phyloP scores from a whole-genome alignment of 2,329 filamentous ascomycete genomes.

The Periconia digitata region DNA sequence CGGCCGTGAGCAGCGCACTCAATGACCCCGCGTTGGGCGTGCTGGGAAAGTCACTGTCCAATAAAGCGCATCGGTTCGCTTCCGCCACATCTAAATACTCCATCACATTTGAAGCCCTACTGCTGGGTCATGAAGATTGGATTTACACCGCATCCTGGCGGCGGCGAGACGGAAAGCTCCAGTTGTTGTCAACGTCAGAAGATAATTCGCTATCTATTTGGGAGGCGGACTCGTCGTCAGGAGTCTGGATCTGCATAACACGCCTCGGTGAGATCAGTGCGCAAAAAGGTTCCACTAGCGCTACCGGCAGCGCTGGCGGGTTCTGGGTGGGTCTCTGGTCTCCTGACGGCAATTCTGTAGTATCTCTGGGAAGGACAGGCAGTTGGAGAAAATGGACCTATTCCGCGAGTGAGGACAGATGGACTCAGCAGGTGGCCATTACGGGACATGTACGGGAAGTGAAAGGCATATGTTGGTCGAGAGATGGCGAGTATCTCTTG shows the following conservation, averaged over 20 bases:
- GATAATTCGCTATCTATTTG: constrained; percentile 95
- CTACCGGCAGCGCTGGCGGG: constrained; percentile 91
- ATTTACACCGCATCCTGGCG: constrained; percentile 88
- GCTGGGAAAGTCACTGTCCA: constrained; percentile 75
- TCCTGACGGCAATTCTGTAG: constrained; percentile 71
- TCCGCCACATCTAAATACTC: constrained; percentile 65
- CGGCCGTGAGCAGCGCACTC: constrained; percentile 57
- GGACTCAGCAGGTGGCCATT: constrained; percentile 75
- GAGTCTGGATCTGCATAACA: constrained; percentile 86
- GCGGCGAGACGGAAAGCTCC: constrained; percentile 57
- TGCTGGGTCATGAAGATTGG: constrained; percentile 97
- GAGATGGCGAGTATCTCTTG: constrained; percentile 78
- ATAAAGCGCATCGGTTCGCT: constrained; percentile 81
- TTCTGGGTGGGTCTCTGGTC: constrained; percentile 98
- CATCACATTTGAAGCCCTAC: constrained; percentile 87
- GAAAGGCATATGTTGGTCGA: constrained; percentile 81
- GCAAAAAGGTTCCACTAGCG: constrained; percentile 93
- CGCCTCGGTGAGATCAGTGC: constrained; percentile 90
- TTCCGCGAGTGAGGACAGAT: constrained; percentile 62
- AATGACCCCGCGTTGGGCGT: constrained; percentile 60
- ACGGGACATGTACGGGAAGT: constrained; percentile 83
- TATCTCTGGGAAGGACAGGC: constrained; percentile 84
- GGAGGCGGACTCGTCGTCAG: constrained; percentile 80
- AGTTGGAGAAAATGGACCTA: constrained; percentile 89
- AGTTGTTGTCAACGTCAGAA: constrained; percentile 85